phyloP scores from a whole-genome alignment of 2,329 filamentous ascomycete species.

The Exophiala lecanii-corni region DNA sequence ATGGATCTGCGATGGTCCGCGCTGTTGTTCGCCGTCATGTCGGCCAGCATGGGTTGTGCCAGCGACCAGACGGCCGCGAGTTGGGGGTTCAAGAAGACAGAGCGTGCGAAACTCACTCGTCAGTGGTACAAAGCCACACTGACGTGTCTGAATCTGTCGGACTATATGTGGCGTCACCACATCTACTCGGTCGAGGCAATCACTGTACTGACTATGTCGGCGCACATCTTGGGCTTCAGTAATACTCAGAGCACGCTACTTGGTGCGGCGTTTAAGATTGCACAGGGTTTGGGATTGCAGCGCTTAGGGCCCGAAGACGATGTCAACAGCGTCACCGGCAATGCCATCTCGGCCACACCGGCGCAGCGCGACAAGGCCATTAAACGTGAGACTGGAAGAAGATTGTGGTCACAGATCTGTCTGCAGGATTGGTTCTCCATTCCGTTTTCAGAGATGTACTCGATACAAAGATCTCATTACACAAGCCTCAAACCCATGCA shows the following conservation, averaged over 20 bases:
- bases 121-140: constrained; percentile 44
- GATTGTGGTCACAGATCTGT: constrained; percentile 37
- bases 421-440: constrained; percentile 43
- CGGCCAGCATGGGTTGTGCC: constrained; percentile 23
- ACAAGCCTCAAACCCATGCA: constrained; percentile 32
- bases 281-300: constrained; percentile 46
- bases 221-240: constrained; percentile 47
- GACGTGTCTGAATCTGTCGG: constrained; percentile 40
- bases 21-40: constrained; percentile 21
- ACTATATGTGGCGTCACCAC: constrained; percentile 40
- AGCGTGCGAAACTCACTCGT: constrained; percentile 40
- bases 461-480: constrained; percentile 35
- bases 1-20: constrained; percentile 24
- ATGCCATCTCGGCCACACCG: constrained; percentile 3
- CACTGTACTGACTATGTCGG: constrained; percentile 43
- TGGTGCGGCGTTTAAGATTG: constrained; percentile 43
- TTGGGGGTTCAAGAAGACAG: constrained; percentile 44
- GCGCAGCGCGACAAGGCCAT: constrained; percentile 21
- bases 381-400: constrained; percentile 34
- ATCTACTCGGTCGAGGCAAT: constrained; percentile 44
- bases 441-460: constrained; percentile 38
- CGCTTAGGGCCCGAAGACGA: constrained; percentile 31
- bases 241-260: constrained; percentile 46
- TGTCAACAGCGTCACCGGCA: constrained; percentile 11
- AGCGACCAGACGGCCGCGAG: constrained; percentile 26